Evolutionary conservation across 2,329 filamentous ascomycete genomes (phyloP), one percentile per base, ranked within the genome.

Genomic region (Orbilia quercus): DNA sequence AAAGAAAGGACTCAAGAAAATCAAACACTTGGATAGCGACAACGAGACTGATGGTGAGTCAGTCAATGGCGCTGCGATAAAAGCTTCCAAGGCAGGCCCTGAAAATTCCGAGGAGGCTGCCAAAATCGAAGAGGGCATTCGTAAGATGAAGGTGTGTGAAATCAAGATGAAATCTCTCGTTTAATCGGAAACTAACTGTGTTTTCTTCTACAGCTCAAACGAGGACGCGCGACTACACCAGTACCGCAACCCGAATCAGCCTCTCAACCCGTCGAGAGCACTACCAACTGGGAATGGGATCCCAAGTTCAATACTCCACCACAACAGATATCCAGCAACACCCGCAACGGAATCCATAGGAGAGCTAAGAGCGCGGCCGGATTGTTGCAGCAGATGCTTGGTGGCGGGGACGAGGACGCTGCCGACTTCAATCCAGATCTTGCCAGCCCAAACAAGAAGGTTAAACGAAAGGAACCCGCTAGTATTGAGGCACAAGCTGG

Each of bases 281-380:
- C 23, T 7, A 34, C 53, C 45, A 74, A 74, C 48, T 74, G 54
- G 62, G 70, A 74, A 50, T 74, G 70, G 70, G 63, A 74, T 53
- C 62, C 63, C n/a, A 74, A 74, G 48, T 67, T 65, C 51, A 74
- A 74, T 31, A 74, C 70, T n/a, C 70, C 70, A 20, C 70, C 70
- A 22, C 62, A 66, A 23, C 70, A 74, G 18, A 55, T 67, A 25
- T 66, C 70, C 16, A 48, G 57, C 14, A 74, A 74, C n/a, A 67
- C 62, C 22, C 55, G 60, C 42, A 67, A 74, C 22, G 70, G 62
- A 12, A 62, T 74, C 25, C 70, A 74, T 45, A 23, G 70, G 18
- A 55, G 70, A 31, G 63, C 70, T 4, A 74, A 66, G 55, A 74
- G 70, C 28, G 70, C 70, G 1, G 70, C 70, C 16, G 70, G 70